Base-by-base conservation (phyloP, 306 rosid species). In the Cicer judaicum region DNA sequence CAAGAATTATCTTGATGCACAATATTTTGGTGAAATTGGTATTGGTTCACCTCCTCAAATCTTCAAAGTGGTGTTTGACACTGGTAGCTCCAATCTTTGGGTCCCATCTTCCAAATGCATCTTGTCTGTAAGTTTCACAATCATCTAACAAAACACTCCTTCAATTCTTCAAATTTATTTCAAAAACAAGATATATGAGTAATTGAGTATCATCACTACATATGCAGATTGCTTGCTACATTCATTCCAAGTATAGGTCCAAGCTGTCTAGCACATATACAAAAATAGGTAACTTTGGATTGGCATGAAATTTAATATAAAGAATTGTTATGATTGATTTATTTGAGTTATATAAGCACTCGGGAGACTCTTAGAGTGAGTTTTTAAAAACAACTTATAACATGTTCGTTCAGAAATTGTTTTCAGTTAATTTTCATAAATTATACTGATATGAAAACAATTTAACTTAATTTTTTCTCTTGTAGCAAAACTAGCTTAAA, bases 51-150 rank as follows among this genome's bases (percentile, higher is more conserved):
- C 96, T 2, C 87, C 98, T 36, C 98, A 92, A 79, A 92, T 42
- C 79, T 92, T 92, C 78, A 85, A 80, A 49, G 96, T 92, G 7
- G 77, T 92, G 48, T 92, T 92, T 69, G 98, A 92, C 78, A 92
- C 98, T 38, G 98, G 98, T 59, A 92, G 98, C 73, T 90, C 98
- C 4, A 88, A 90, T 77, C 81, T 92, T 44, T 92, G 98, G 98
- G 91, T 92, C 36, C 98, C 98, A 12, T 92, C 98, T 43, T 73
- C 98, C 0, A 92, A 90, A 85, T 92, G 98, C 68, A 74, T 78
- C 66, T 83, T 88, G 64, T 92, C 96, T 56, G 96, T 92, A 84
- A 84, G 96, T 71, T 64, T 6, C 55, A 5, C 52, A 67, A 8
- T 73, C 14, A 60, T 73, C 49, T 36, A 43, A 42, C 16, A 77